phyloP scores from a whole-genome alignment of 2,329 filamentous ascomycete species.

The Nemania sp. region DNA sequence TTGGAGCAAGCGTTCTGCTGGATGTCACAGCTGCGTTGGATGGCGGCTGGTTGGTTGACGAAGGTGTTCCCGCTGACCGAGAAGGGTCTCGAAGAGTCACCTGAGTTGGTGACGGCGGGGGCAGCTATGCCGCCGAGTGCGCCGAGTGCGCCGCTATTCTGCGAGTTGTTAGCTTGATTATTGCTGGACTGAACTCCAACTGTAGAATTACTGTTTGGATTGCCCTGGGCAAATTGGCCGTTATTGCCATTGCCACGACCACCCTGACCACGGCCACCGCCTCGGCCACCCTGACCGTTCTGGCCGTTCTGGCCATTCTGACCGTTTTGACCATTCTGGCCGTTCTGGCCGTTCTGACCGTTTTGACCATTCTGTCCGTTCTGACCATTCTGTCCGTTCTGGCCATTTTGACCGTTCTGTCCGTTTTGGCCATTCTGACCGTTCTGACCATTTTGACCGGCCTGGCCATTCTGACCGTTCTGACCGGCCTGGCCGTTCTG shows the following conservation, averaged over 20 bases:
- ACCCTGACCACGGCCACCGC: slow-evolving; percentile 26
- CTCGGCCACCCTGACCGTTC: slow-evolving; percentile 32
- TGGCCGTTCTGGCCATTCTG: slow-evolving; percentile 27
- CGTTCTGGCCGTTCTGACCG: slow-evolving; percentile 32
- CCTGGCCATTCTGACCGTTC: slow-evolving; percentile 32
- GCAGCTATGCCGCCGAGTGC: slow-evolving; percentile 27
- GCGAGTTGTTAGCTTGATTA: slow-evolving; percentile 31
- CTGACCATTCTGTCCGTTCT: slow-evolving; percentile 14
- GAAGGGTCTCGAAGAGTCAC: slow-evolving; percentile 54
- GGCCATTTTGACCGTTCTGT: slow-evolving; percentile 31
- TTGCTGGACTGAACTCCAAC: slow-evolving; percentile 22
- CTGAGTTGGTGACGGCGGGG: slow-evolving; percentile 33
- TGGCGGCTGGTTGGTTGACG: slow-evolving; percentile 57
- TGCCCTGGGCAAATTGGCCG: slow-evolving; percentile 20
- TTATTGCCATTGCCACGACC: slow-evolving; percentile 22
- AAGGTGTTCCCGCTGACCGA: slow-evolving; percentile 61
- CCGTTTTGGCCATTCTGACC: slow-evolving; percentile 23
- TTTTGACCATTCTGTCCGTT: slow-evolving; percentile 20
- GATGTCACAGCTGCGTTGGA: slow-evolving; percentile 65
- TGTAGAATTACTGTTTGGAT: slow-evolving; percentile 25
- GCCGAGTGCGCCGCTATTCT: slow-evolving; percentile 29
- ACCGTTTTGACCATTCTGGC: slow-evolving; percentile 27
- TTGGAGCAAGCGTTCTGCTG: slow-evolving; percentile 66
- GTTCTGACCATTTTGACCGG: slow-evolving; percentile 27
- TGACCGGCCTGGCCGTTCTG: slow-evolving; percentile 26